Evolutionary conservation across 768 basidiomycete genomes (phyloP), one percentile per base, ranked within the genome.

Genomic region (Lyophyllum decastes): DNA sequence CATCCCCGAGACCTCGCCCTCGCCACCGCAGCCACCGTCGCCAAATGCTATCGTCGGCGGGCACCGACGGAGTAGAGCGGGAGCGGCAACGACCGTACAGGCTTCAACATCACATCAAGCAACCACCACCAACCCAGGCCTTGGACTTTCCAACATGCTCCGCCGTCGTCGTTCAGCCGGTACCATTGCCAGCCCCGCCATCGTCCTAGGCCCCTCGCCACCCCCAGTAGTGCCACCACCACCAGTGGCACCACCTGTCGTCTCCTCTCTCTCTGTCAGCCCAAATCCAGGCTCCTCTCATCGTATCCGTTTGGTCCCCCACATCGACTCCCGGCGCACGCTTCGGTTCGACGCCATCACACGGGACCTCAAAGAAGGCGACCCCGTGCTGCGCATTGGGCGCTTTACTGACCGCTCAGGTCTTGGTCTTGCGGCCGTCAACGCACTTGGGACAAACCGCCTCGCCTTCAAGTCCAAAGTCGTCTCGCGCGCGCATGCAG

Each of bases 391-490:
- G 6, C 89, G 93, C 59, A 93, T 98, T 61, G 96, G 96, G 2
- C 85, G 96, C 41, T 98, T 96, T 82, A 98, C 94, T 1, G 96
- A 98, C 70, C 83, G 88, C 54, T 85, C 87, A 7, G 89, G 87
- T 16, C 71, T 86, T 8, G 87, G 84, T 19, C 73, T 87, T 54
- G 79, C 84, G 17, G 84, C 85, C 16, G 83, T 86, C 60, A 86
- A 88, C 64, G 82, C 90, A 21, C 74, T 85, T 33, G 86, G 84
- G 47, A 84, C 89, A 34, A 88, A 87, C 73, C 94, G 95, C 69
- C 87, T 98, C 48, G 95, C 94, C 0, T 98, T 98, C 82, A 90
- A 92, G 74, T 87, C 84, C 71, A 98, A 98, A 73, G 96, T 98
- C 71, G 95, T 98, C 66, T 92, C 90, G 40, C 82, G 96, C 38